Evolutionary conservation across 495 filamentous ascomycete species (phyloP), one percentile per base, ranked within the genome.

Genomic region (Cryomyces antarcticus): DNA sequence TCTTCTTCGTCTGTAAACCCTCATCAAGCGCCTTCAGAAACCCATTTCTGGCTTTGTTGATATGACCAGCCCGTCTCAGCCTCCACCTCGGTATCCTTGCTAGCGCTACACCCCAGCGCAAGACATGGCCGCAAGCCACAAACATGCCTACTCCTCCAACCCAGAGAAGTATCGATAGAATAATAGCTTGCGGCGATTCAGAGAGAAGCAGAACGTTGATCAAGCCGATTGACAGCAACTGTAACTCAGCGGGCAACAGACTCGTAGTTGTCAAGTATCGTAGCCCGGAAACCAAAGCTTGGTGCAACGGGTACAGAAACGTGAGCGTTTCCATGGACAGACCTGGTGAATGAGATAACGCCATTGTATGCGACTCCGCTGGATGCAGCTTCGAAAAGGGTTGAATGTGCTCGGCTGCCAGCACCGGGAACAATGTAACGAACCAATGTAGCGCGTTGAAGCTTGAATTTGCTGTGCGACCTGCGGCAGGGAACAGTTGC

Each of bases 51-150:
- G 66, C 65, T 44, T 61, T 60, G 27, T 66, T 61, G 27, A 61
- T 49, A 9, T 58, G 60, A 0, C 64, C 63, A 9, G 68, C 57
- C 13, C 76, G 73, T 47, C 76, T 72, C 49, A 96, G 87, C 31
- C 86, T 79, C 83, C 88, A 95, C 46, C 71, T 82, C 2, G 89
- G 89, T 31, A 97, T 81, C 35, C 92, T 67, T 12, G 88, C 86
- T 36, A 97, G 62, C 40, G 78, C 67, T 11, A 95, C 77, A 31
- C 79, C 83, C 82, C 82, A 94, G 56, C 66, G 72, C n/a, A 96
- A 73, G 11, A 88, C 69, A 39, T 77, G 72, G 34, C 69, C 67
- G 56, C 82, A 93, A 10, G 71, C 65, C 13, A 84, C 62, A 39
- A 93, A 77, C 12, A 93, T 51, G 40, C 70, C 69, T 39, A 95